Base-by-base conservation (phyloP, 441 rosid species). In the Eruca vesicaria region DNA sequence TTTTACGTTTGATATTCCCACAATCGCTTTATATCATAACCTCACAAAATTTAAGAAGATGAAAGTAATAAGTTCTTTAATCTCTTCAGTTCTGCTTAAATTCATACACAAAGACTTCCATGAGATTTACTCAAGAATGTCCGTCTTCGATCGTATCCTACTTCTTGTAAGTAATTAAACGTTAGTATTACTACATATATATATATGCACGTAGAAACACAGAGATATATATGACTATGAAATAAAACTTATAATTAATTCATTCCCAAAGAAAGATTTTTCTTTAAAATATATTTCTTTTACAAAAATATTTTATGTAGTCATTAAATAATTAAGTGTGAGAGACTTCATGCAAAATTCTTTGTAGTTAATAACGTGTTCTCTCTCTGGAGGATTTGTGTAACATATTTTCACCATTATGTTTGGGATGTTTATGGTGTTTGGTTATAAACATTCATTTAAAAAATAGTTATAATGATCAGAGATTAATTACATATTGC, bases 61-160 rank as follows among this genome's bases (percentile, higher is more conserved):
- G 82, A 58, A 72, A 11, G 28, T 28, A 38, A 15, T 79, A 20
- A 79, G 60, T 45, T 60, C 81, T 29, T 61, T 85, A 50, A 31
- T 83, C 1, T 79, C 62, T 23, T 60, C 78, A 6, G n/a, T 72
- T 61, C 32, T 85, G 12, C 69, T 53, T 43, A 79, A 41, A 33
- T 83, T 83, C 78, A 56, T 88, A 78, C 82, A 78, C 58, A 9
- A 73, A 78, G 92, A 88, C 63, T 83, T 88, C 68, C 90, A 82
- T 73, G 84, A 68, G 61, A 71, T 62, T 63, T 77, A 82, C 18
- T 57, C 86, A 36, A 76, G 55, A 73, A 86, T 88, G 92, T 81
- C 86, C 6, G 62, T 85, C 74, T 10, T 73, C 6, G 90, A 88
- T 66, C 75, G 78, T 35, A 77, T 86, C 38, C 72, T 88, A 63